phyloP scores from a whole-genome alignment of 2,329 filamentous ascomycete species.

The Eutypa lata region DNA sequence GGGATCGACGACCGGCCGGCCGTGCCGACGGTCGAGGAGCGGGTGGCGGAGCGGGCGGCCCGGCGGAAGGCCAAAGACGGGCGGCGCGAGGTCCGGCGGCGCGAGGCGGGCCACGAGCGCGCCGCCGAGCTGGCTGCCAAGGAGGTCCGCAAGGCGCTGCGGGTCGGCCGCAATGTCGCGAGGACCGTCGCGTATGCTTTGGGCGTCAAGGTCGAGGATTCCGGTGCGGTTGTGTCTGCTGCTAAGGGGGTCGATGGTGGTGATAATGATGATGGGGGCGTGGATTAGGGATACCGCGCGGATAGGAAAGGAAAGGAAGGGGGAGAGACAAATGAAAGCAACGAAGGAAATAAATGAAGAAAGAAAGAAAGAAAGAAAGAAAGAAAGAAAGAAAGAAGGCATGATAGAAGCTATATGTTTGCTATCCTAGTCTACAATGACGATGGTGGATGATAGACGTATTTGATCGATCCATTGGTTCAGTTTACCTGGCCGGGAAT shows the following conservation, averaged over 20 bases:
- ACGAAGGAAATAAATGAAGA: no score
- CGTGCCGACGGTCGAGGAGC: conserved; percentile 63
- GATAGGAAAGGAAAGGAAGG: not conserved
- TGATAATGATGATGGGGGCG: not conserved
- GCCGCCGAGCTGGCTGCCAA: not conserved
- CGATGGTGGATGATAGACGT: not conserved
- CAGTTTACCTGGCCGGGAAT: no score
- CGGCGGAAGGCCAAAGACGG: conserved; percentile 17
- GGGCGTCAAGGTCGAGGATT: no score
- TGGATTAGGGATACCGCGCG: no score
- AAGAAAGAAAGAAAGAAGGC: conserved; percentile 2
- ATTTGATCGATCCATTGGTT: no score
- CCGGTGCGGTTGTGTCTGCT: no score
- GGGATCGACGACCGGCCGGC: conserved; percentile 62
- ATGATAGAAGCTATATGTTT: no score
- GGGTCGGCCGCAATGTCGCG: not conserved
- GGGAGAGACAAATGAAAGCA: no score
- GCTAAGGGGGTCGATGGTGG: conserved; percentile 2
- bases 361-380: not conserved
- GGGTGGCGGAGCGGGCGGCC: conserved; percentile 47
- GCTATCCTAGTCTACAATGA: not conserved
- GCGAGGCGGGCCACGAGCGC: conserved; percentile 4
- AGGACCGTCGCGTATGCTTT: not conserved
- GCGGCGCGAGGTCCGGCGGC: conserved; percentile 9
- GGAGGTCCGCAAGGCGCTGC: not conserved